Percentiles rank a stretch among this genome's conserved stretches.
Conservation (phyloP, 306 rosid genomes). For the Malus asiatica region DNA sequence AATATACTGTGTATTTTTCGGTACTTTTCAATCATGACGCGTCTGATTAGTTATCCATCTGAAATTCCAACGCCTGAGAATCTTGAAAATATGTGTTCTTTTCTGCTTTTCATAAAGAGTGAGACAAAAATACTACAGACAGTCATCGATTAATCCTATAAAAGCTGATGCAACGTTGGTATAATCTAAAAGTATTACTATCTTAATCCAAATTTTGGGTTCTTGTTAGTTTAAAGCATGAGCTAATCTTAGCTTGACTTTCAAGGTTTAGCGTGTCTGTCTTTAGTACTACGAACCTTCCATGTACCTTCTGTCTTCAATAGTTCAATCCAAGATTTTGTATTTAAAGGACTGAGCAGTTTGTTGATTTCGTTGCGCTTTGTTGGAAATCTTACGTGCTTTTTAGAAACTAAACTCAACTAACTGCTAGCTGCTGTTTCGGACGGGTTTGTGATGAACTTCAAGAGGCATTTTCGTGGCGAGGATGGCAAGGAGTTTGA, state of each 20-base stretch:
- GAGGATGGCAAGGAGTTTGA: background rate
- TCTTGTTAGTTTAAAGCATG: background rate
- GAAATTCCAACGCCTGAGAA: conserved; percentile 9
- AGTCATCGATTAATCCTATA: background rate
- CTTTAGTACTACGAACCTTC: conserved; percentile 18
- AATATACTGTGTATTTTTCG: background rate
- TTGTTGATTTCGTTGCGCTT: background rate
- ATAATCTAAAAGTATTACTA: background rate
- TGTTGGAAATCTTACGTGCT: background rate
- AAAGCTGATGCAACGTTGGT: background rate
- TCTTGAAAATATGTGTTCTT: background rate
- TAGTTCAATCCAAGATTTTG: background rate
- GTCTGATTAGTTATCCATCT: background rate
- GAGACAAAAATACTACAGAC: background rate
- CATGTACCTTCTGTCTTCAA: conserved; percentile 13
- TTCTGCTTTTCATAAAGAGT: background rate
- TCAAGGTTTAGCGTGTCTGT: conserved; percentile 10
- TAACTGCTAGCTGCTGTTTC: background rate
- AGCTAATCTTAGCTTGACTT: conserved; percentile 25
- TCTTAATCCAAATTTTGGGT: background rate
- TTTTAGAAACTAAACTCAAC: background rate
- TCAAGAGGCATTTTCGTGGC: conserved; percentile 5
- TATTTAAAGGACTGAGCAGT: background rate
- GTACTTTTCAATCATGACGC: conserved; percentile 28
- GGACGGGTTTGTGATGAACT: conserved; percentile 30